These are phyloP conservation scores for Fusarium nematophilum DNA, from an alignment of 2,329 filamentous ascomycete species.

Conservation along the genomic window DNA sequence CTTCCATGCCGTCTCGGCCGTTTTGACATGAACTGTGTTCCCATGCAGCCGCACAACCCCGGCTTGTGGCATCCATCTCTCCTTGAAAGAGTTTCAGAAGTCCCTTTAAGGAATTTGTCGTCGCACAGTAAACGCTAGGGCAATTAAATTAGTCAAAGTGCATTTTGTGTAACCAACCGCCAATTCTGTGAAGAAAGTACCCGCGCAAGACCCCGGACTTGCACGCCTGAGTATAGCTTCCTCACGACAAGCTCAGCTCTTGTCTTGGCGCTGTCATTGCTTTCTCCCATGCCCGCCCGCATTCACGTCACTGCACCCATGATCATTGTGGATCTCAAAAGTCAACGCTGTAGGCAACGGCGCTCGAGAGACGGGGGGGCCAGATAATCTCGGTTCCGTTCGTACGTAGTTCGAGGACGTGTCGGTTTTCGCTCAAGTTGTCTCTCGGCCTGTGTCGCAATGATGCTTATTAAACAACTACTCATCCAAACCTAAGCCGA, in stretches of 20 bases:
- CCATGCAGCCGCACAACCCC: slow-evolving; percentile 28
- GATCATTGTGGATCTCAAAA: neutral
- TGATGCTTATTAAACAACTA: neutral
- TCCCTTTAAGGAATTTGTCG: slow-evolving; percentile 9
- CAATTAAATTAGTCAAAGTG: slow-evolving; percentile 6
- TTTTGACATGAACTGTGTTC: slow-evolving; percentile 37
- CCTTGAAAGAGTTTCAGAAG: slow-evolving; percentile 12
- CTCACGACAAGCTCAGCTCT: neutral
- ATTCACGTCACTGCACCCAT: neutral
- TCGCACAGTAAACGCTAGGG: slow-evolving; percentile 13
- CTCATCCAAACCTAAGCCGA: slow-evolving; percentile 69
- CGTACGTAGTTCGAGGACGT: neutral
- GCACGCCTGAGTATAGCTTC: slow-evolving; percentile 2
- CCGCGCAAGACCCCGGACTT: slow-evolving; percentile 5
- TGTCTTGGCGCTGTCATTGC: neutral
- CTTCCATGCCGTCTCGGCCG: slow-evolving; percentile 27
- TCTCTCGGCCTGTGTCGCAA: slow-evolving; percentile 3
- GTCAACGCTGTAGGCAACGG: neutral
- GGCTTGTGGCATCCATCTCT: slow-evolving; percentile 18
- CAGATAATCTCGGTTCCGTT: slow-evolving; percentile 2
- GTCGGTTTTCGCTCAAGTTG: neutral
- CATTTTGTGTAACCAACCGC: slow-evolving; percentile 8
- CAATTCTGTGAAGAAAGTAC: slow-evolving; percentile 3
- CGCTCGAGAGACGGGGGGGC: neutral
- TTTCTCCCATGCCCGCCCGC: neutral